Base-by-base conservation (phyloP, 2,329 filamentous ascomycete genomes). In the Cadophora luteo-olivacea region DNA sequence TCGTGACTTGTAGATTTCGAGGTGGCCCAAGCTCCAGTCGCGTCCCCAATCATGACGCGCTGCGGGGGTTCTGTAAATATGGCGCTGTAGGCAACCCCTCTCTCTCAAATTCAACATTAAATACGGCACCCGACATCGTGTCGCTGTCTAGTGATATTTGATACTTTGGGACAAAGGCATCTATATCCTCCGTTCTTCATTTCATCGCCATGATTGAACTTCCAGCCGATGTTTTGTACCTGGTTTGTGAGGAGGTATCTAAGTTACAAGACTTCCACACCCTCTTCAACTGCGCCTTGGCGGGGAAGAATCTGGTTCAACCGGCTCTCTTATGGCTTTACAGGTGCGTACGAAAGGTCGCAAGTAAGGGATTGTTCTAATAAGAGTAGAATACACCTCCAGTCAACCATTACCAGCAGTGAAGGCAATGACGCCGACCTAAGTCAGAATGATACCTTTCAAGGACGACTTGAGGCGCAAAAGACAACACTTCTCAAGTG, bases 311-410 rank as follows among this genome's bases (percentile, higher is more conserved):
- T 66, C 79, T 91, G 54, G 88, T 87, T 1, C 81, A 82, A 25
- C 82, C 89, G 65, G 88, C 89, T 7, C 78, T 92, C 54, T 84
- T 85, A 55, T 83, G 86, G 69, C 80, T 92, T 4, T 92, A 92
- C 76, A 85, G 87, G 88, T 90, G 79, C 24, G 58, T 25, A 8
- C 25, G 61, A 19, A 11, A 19, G n/a, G 19, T 19, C 19, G 16
- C 33, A 52, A 33, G 24, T 4, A 65, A 33, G 5, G 19, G 7
- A 14, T 19, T 9, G 25, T 51, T 19, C 64, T 67, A 52, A 68
- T 72, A 78, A 57, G 58, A 16, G 7, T 60, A 86, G 84, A 71
- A 81, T 84, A 61, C 80, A 85, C 65, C 80, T 85, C 69, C 76
- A 80, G n/a, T 82, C 82, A 8, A 78, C 80, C 8, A 80, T 83